phyloP scores from a whole-genome alignment of 345 rosid species.

The Brassica carinata region DNA sequence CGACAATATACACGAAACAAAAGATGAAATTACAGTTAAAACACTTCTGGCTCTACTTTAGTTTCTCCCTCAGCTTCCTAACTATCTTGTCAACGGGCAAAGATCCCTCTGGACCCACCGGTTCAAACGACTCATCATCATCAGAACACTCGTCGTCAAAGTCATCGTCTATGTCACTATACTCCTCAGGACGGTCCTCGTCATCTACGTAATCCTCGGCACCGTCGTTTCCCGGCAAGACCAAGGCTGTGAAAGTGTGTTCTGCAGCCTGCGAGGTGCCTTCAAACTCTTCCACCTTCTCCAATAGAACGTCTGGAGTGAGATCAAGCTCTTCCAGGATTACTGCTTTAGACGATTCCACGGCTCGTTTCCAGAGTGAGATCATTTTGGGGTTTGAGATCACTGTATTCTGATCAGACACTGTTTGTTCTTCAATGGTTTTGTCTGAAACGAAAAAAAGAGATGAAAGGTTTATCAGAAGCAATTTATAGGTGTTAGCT shows the following conservation, averaged over 20 bases:
- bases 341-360: constrained; percentile 69
- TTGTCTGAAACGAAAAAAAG: constrained; percentile 26
- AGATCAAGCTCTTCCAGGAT: constrained; percentile 57
- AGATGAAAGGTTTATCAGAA: neutral
- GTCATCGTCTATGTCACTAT: constrained; percentile 43
- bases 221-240: constrained; percentile 43
- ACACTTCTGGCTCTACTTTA: constrained; percentile 12
- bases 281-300: constrained; percentile 77
- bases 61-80: constrained; percentile 43
- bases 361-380: constrained; percentile 69
- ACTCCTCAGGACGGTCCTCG: constrained; percentile 34
- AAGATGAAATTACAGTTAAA: neutral
- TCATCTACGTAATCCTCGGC: constrained; percentile 41
- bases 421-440: constrained; percentile 7
- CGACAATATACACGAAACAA: constrained; percentile 17
- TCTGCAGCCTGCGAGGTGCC: constrained; percentile 64
- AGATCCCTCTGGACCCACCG: constrained; percentile 49
- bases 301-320: constrained; percentile 66
- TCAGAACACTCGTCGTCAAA: constrained; percentile 48
- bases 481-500: neutral
- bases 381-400: constrained; percentile 81
- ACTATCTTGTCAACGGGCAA: constrained; percentile 68
- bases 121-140: constrained; percentile 50
- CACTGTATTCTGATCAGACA: constrained; percentile 34
- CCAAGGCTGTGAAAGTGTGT: constrained; percentile 71